These are phyloP conservation scores for Rhodotorula toruloides DNA, from an alignment of 768 basidiomycete genomes.

Conservation along the genomic window DNA sequence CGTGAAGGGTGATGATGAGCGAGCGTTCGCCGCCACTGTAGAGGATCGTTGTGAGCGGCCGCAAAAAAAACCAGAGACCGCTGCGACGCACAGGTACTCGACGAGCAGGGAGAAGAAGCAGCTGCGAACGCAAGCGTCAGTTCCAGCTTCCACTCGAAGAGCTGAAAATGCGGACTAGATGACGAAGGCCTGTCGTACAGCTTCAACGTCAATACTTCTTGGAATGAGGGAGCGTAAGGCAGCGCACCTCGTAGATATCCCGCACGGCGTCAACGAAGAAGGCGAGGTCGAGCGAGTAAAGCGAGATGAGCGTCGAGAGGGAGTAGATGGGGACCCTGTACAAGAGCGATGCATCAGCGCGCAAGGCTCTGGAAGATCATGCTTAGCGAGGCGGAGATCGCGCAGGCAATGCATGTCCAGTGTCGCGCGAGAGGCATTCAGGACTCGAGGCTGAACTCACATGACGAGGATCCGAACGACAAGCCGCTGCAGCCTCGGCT, in stretches of 20 bases:
- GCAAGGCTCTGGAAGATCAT: not conserved
- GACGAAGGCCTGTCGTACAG: constrained; percentile 66
- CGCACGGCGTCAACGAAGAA: constrained; percentile 93
- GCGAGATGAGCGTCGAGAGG: constrained; percentile 79
- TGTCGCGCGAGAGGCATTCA: not conserved
- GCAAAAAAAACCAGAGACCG: constrained; percentile 48
- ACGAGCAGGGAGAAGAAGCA: constrained; percentile 80
- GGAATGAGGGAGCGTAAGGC: not conserved
- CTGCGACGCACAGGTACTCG: constrained; percentile 60
- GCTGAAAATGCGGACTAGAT: constrained; percentile 56
- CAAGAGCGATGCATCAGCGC: not conserved
- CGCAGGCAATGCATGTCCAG: not conserved
- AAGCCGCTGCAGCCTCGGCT: constrained; percentile 59
- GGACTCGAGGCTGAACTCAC: constrained; percentile 51
- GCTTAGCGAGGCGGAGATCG: no score
- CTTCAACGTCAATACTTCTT: not conserved
- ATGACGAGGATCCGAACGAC: constrained; percentile 94
- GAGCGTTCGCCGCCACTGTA: constrained; percentile 79
- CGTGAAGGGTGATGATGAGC: constrained; percentile 83
- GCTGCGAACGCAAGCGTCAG: constrained; percentile 21
- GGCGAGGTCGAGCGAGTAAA: constrained; percentile 88
- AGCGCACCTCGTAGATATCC: constrained; percentile 85
- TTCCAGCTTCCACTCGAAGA: no score
- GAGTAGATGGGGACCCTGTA: constrained; percentile 70
- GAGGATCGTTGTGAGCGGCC: not conserved